Base-by-base conservation (phyloP, 148 eudicot genomes). In the Pharnaceum exiguum region DNA sequence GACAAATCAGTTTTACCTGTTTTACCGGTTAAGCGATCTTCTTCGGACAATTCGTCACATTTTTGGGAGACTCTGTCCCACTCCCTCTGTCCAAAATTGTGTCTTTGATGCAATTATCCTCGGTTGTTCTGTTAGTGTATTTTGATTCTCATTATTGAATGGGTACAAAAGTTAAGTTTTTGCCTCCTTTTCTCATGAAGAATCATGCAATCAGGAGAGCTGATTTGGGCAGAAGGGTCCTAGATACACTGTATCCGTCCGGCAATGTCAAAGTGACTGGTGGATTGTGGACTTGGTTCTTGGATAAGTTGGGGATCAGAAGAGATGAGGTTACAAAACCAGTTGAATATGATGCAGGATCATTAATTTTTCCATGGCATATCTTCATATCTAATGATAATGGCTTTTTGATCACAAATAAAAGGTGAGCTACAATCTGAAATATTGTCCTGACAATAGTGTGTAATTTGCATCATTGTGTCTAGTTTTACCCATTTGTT, bases 191-290 rank as follows among this genome's bases (percentile, higher is more conserved):
- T 45, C 57, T 64, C 55, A 46, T 71, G 68, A 75, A 93, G 95
- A 93, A 93, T 71, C 98, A 93, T 85, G 95, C 95, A 59, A 76
- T 93, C 67, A 63, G 98, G 77, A 85, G 76, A 75, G 98, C 98
- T 76, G 86, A 93, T 70, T 56, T 93, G 84, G 79, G 79, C 75
- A 75, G 60, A 39, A 83, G 91, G 71, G 80, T 81, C 54, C 57
- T 93, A 52, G 96, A 85, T 71, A 93, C 98, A 19, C 29, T 85
- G 18, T 69, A 85, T 70, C 90, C 95, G 46, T 39, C 54, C 19
- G 17, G 18, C 56, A 76, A 43, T 56, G 70, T 62, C 40, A 78
- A 77, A 71, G 78, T 37, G 46, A 63, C 46, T 38, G 54, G 53
- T 51, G 79, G 86, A 48, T 22, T 85, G 23, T 85, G 82, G 90